Evolutionary conservation across 441 rosid genomes (phyloP).

Genomic region (Jatropha podagrica): DNA sequence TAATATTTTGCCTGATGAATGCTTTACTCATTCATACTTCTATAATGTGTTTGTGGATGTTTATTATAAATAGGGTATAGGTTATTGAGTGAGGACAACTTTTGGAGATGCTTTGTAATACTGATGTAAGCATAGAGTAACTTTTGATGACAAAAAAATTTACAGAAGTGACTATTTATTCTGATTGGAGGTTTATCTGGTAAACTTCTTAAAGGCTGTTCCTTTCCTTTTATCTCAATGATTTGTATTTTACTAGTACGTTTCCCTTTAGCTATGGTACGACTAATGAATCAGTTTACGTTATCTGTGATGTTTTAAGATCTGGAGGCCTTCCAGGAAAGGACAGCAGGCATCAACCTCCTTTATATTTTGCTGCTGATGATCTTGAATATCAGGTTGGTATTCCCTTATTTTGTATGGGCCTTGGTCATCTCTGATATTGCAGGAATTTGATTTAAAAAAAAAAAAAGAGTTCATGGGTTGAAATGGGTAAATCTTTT

Average conservation of each 20-base stretch:
- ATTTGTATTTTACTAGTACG: constrained; percentile 5
- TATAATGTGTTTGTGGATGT: not conserved
- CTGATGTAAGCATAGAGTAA: not conserved
- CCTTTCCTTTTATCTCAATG: not conserved
- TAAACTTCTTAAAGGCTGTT: not conserved
- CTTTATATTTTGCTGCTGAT: constrained; percentile 58
- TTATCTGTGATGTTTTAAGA: constrained; percentile 52
- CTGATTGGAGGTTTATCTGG: not conserved
- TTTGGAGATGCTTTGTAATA: not conserved
- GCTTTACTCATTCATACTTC: not conserved
- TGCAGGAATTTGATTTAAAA: not conserved
- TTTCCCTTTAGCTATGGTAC: constrained; percentile 2
- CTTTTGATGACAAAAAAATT: not conserved
- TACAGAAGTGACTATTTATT: not conserved
- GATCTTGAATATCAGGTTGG: constrained; percentile 63
- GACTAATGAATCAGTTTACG: constrained; percentile 30
- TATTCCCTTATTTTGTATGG: not conserved
- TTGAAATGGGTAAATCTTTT: not conserved
- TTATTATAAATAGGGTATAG: no score
- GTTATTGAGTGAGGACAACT: not conserved
- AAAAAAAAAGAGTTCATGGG: not conserved
- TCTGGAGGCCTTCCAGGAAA: constrained; percentile 52
- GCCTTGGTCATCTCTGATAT: constrained; percentile 4
- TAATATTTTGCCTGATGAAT: no score
- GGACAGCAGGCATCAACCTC: constrained; percentile 38